A percentile compares a stretch with the other conserved stretches of the same genome.
Conservation (phyloP, 495 filamentous ascomycete species). For the Barbatosphaeria neglecta region DNA sequence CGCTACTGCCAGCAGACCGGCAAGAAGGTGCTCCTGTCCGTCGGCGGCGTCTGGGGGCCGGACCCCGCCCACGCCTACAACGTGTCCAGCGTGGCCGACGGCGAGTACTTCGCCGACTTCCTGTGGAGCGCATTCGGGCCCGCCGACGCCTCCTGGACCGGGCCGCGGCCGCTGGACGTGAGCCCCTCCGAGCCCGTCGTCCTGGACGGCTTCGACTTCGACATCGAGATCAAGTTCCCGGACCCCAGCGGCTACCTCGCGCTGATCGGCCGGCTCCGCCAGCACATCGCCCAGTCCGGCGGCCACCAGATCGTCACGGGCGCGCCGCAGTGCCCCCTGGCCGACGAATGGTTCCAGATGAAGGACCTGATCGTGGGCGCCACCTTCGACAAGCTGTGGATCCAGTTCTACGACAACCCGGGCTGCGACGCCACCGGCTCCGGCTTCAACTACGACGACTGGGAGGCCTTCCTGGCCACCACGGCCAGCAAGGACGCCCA, state of each 20-base stretch:
- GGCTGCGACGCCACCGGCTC: slow-evolving; percentile 33
- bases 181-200: slow-evolving; percentile 23
- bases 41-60: slow-evolving; percentile 36
- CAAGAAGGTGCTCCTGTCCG: slow-evolving; percentile 54
- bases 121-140: slow-evolving; percentile 58
- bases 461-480: slow-evolving; percentile 44
- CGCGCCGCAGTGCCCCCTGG: slow-evolving; percentile 53
- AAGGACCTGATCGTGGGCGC: slow-evolving; percentile 40
- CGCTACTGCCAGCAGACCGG: slow-evolving; percentile 47
- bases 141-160: slow-evolving; percentile 19
- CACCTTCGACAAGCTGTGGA: slow-evolving; percentile 51
- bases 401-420: slow-evolving; percentile 66
- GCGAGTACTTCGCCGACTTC: slow-evolving; percentile 46
- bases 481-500: slow-evolving; percentile 47
- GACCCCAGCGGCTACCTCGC: slow-evolving; percentile 18
- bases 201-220: slow-evolving; percentile 62
- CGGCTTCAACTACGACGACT: slow-evolving; percentile 52
- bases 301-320: slow-evolving; percentile 45
- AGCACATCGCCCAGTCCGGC: slow-evolving; percentile 23
- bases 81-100: slow-evolving; percentile 36
- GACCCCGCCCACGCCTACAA: slow-evolving; percentile 21
- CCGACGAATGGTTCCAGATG: slow-evolving; percentile 37
- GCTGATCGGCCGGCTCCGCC: slow-evolving; percentile 43
- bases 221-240: slow-evolving; percentile 39
- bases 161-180: slow-evolving; percentile 49